These are phyloP conservation scores for Boletus rubropictus DNA, from an alignment of 768 basidiomycete genomes.

Conservation along the genomic window DNA sequence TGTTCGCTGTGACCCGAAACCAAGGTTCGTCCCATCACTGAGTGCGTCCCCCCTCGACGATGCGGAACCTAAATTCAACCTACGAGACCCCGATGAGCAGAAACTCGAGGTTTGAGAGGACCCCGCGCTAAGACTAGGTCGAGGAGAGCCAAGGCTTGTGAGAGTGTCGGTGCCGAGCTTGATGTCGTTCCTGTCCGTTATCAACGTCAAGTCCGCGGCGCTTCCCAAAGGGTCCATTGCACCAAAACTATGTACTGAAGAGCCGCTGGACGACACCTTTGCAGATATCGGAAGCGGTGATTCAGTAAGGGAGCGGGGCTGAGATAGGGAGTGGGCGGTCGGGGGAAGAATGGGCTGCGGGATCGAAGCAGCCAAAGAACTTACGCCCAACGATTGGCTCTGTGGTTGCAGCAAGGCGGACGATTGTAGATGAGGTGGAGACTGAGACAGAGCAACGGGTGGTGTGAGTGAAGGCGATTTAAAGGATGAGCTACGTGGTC, in stretches of 20 bases:
- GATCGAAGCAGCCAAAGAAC: conserved; percentile 14
- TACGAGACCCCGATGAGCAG: conserved; percentile 21
- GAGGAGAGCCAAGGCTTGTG: conserved; percentile 23
- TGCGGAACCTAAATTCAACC: conserved; percentile 15
- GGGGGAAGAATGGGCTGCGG: conserved; percentile 21
- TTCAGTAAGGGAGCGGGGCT: conserved; percentile 26
- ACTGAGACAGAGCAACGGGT: conserved; percentile 13
- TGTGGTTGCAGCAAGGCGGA: conserved; percentile 17
- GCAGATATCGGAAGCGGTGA: conserved; percentile 24
- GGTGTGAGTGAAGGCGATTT: conserved; percentile 22
- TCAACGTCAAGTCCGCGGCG: conserved; percentile 20
- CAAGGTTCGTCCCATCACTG: conserved; percentile 13
- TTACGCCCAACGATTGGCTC: conserved; percentile 11
- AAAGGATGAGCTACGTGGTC: conserved; percentile 20
- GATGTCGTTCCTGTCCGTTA: conserved; percentile 22
- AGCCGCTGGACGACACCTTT: conserved; percentile 18
- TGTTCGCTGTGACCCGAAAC: conserved; percentile 19
- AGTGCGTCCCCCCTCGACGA: conserved; percentile 19
- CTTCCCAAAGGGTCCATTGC: conserved; percentile 7
- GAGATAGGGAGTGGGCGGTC: conserved; percentile 21
- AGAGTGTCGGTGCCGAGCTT: conserved; percentile 24
- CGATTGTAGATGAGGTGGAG: conserved; percentile 18
- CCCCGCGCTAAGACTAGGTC: conserved; percentile 23
- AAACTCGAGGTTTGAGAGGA: conserved; percentile 29
- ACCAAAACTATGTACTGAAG: conserved; percentile 18